Conservation (phyloP, 495 filamentous ascomycete species). For the Extremus antarcticus region DNA sequence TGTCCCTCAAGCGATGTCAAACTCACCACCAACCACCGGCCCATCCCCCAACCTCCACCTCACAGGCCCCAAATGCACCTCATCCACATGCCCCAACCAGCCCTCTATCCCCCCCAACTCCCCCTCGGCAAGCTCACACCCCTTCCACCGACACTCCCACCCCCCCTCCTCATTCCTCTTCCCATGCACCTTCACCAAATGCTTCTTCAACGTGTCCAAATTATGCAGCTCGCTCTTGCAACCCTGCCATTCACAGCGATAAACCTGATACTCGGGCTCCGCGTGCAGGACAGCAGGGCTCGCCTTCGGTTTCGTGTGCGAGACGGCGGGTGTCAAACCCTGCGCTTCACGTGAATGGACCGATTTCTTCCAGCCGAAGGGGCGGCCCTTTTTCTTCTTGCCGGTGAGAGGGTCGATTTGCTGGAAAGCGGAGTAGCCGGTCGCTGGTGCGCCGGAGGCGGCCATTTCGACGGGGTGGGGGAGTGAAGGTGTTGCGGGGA, state of each 20-base stretch:
- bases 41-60: conserved; percentile 61
- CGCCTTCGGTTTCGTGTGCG: neutral
- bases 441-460: conserved; percentile 4
- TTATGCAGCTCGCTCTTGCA: conserved; percentile 68
- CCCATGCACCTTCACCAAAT: conserved; percentile 49
- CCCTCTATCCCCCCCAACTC: conserved; percentile 28
- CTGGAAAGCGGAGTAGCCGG: conserved; percentile 27
- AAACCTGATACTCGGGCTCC: conserved; percentile 35
- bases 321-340: conserved; percentile 6
- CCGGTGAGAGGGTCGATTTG: conserved; percentile 7
- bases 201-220: conserved; percentile 54
- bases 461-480: neutral
- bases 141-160: conserved; percentile 37
- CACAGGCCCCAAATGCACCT: conserved; percentile 45
- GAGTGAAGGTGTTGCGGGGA: neutral
- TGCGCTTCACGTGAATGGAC: conserved; percentile 23
- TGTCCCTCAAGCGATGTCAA: no score
- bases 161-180: conserved; percentile 17
- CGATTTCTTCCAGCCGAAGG: conserved; percentile 32
- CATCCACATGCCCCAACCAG: conserved; percentile 52
- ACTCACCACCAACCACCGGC: conserved; percentile 32
- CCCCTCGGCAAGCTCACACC: conserved; percentile 27
- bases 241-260: conserved; percentile 50
- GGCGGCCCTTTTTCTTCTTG: conserved; percentile 32
- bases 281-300: neutral